phyloP scores from a whole-genome alignment of 2,329 filamentous ascomycete genomes.

The Epicoccum sorghinum region DNA sequence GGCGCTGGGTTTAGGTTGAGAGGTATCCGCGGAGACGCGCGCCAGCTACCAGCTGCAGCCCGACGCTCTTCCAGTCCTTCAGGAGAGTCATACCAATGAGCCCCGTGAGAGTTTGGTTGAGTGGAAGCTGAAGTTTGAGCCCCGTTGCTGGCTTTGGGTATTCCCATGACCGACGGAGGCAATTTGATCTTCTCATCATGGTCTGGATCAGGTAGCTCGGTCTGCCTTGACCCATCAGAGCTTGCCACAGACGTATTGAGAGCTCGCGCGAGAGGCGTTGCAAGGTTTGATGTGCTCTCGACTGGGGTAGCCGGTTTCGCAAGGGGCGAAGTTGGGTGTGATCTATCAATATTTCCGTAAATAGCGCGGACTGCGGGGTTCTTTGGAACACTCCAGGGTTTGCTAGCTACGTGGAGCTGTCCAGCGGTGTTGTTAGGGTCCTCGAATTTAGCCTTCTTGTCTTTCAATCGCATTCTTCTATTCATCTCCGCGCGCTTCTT shows the following conservation, averaged over 20 bases:
- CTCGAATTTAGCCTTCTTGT: conserved; percentile 23
- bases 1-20: conserved; percentile 56
- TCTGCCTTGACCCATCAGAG: conserved; percentile 10
- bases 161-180: conserved; percentile 39
- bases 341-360: conserved; percentile 39
- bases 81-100: conserved; percentile 43
- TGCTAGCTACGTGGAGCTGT: conserved; percentile 30
- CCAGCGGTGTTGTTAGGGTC: conserved; percentile 13
- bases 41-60: conserved; percentile 53
- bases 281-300: conserved; percentile 62
- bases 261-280: conserved; percentile 61
- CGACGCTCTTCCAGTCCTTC: conserved; percentile 47
- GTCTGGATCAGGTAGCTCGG: conserved; percentile 44
- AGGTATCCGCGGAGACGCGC: conserved; percentile 56
- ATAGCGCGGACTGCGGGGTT: conserved; percentile 45
- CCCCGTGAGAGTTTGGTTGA: conserved; percentile 33
- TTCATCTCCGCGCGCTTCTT: conserved; percentile 45
- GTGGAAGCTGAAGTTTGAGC: not conserved
- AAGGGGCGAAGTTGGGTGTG: conserved; percentile 24
- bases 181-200: conserved; percentile 45
- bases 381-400: conserved; percentile 23
- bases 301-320: conserved; percentile 37
- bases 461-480: conserved; percentile 32
- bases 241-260: conserved; percentile 18
- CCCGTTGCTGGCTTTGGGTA: not conserved